A percentile compares a stretch with the other conserved stretches of the same genome.
Conservation (phyloP, 371 early-diverging fungal species). For the Parasitella parasitica region DNA sequence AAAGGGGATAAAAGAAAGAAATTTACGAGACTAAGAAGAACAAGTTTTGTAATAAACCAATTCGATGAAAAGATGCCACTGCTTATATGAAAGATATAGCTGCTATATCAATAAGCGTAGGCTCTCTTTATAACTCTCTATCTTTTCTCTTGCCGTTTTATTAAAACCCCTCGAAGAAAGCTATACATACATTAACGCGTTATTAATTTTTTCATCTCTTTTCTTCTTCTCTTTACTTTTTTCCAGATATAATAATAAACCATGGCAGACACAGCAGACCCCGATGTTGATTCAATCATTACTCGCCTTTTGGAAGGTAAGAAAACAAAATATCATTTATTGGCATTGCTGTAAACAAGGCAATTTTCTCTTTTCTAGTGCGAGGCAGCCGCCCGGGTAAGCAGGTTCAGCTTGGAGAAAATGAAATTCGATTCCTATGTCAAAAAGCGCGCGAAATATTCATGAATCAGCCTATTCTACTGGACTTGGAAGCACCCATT, state of each 20-base stretch:
- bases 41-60: too few relatives aligned
- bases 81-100: too few relatives aligned
- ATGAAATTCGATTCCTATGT: conserved; percentile 90
- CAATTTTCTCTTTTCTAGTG: too few relatives aligned
- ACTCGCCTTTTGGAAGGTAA: conserved; percentile 37
- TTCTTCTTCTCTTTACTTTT: neutral
- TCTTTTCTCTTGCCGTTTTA: neutral
- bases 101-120: neutral
- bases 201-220: neutral
- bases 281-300: conserved; percentile 32
- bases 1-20: too few relatives aligned
- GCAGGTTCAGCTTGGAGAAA: conserved; percentile 75
- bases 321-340: neutral
- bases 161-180: neutral
- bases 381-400: conserved; percentile 93
- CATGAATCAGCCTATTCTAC: conserved; percentile 88
- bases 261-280: conserved; percentile 30
- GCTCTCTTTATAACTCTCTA: neutral
- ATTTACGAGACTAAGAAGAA: too few relatives aligned
- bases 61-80: too few relatives aligned
- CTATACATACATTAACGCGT: neutral
- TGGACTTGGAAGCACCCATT: conserved; percentile 96
- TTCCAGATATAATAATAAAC: neutral
- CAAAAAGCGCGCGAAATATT: conserved; percentile 88
- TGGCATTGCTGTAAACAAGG: too few relatives aligned